These are phyloP conservation scores for Luffa acutangula DNA, from an alignment of 306 rosid species.

Conservation along the genomic window DNA sequence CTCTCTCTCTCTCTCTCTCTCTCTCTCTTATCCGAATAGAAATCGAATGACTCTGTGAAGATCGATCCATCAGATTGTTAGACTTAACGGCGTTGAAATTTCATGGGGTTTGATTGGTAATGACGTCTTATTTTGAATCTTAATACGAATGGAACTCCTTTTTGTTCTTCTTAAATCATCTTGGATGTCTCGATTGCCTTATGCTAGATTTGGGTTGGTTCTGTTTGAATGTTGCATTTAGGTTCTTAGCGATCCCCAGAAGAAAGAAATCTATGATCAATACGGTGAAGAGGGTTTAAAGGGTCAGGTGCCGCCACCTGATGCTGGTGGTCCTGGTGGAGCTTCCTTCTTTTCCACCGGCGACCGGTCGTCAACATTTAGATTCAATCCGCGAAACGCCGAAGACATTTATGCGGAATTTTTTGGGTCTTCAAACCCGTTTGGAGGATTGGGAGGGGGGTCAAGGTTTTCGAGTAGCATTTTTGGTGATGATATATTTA, in stretches of 20 bases:
- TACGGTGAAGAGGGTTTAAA: constrained; percentile 65
- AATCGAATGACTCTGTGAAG: not conserved
- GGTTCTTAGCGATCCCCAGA: constrained; percentile 72
- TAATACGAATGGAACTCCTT: not conserved
- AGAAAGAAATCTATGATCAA: constrained; percentile 56
- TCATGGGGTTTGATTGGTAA: not conserved
- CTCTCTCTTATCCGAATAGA: not conserved
- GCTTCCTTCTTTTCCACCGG: constrained; percentile 43
- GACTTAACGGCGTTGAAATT: not conserved
- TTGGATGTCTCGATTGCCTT: not conserved
- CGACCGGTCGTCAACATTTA: constrained; percentile 47
- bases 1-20: too few relatives aligned
- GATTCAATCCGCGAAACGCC: constrained; percentile 53
- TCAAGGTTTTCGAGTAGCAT: constrained; percentile 45
- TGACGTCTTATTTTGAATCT: not conserved
- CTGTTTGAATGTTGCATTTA: constrained; percentile 12
- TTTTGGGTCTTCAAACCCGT: constrained; percentile 43
- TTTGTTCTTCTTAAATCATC: not conserved
- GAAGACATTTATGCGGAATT: constrained; percentile 57
- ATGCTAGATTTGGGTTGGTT: not conserved
- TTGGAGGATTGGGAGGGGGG: constrained; percentile 58
- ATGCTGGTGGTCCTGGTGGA: constrained; percentile 38
- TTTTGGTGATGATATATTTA: constrained; percentile 47
- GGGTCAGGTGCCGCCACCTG: constrained; percentile 67
- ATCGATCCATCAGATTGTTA: not conserved